Evolutionary conservation across 306 rosid genomes (phyloP).

Genomic region (Pyrus betulifolia): DNA sequence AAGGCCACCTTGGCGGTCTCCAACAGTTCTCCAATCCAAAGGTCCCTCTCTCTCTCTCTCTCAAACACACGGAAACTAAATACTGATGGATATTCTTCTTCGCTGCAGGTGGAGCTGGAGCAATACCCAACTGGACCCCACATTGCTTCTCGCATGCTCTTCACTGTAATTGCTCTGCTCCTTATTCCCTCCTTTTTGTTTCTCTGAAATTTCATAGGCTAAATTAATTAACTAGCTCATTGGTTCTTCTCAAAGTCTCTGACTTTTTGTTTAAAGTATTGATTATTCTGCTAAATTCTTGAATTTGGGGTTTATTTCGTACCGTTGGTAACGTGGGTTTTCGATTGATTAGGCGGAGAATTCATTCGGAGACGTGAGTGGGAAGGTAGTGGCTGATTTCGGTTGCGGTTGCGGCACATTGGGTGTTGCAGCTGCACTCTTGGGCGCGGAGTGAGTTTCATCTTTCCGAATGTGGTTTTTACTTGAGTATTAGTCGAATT

Average conservation of each 20-base stretch:
- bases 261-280: background rate
- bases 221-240: background rate
- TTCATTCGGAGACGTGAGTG: constrained; percentile 77
- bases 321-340: background rate
- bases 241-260: background rate
- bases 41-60: constrained; percentile 32
- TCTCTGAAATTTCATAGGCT: background rate
- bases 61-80: background rate
- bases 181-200: background rate
- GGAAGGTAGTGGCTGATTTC: constrained; percentile 87
- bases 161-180: constrained; percentile 39
- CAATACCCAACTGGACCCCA: constrained; percentile 98
- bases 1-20: constrained; percentile 58
- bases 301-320: background rate
- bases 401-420: constrained; percentile 95
- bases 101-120: constrained; percentile 65
- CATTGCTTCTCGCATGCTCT: constrained; percentile 90
- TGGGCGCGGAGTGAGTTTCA: constrained; percentile 77
- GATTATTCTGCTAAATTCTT: background rate
- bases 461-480: constrained; percentile 5
- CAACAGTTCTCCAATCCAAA: constrained; percentile 78
- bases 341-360: constrained; percentile 69
- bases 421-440: constrained; percentile 78
- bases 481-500: background rate
- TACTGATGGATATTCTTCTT: background rate